phyloP scores from a whole-genome alignment of 805 yeast species.

The Candida boleticola region DNA sequence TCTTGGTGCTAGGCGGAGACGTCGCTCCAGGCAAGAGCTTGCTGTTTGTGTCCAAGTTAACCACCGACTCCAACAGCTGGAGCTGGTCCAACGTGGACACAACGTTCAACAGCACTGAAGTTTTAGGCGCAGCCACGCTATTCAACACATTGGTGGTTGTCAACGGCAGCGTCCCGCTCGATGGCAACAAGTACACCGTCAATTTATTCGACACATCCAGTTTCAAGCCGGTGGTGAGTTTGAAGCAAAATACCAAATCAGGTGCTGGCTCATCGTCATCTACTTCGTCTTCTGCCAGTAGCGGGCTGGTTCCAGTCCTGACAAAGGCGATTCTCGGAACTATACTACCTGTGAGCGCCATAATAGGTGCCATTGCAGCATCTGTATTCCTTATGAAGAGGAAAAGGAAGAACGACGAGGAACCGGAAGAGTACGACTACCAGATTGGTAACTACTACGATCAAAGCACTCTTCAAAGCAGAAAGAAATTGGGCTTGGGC shows the following conservation, averaged over 20 bases:
- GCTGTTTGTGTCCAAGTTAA: slow-evolving; percentile 32
- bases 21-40: slow-evolving; percentile 32
- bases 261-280: neutral
- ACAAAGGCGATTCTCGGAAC: slow-evolving; percentile 36
- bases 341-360: slow-evolving; percentile 31
- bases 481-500: slow-evolving; percentile 3
- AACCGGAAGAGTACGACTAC: slow-evolving; percentile 23
- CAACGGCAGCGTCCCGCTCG: slow-evolving; percentile 15
- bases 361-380: slow-evolving; percentile 14
- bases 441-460: slow-evolving; percentile 31
- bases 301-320: neutral
- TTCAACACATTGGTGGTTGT: slow-evolving; percentile 51
- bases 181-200: slow-evolving; percentile 24
- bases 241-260: slow-evolving; percentile 15
- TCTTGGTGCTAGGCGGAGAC: slow-evolving; percentile 64
- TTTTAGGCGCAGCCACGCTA: slow-evolving; percentile 52
- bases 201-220: slow-evolving; percentile 41
- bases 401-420: slow-evolving; percentile 17
- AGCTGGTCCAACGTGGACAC: slow-evolving; percentile 34
- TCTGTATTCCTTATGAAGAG: slow-evolving; percentile 16
- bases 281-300: neutral
- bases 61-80: slow-evolving; percentile 29
- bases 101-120: slow-evolving; percentile 16
- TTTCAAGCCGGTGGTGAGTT: slow-evolving; percentile 28
- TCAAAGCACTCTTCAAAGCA: slow-evolving; percentile 10